Conservation (phyloP, 2,329 filamentous ascomycete species). For the Cyanodermella asteris region DNA sequence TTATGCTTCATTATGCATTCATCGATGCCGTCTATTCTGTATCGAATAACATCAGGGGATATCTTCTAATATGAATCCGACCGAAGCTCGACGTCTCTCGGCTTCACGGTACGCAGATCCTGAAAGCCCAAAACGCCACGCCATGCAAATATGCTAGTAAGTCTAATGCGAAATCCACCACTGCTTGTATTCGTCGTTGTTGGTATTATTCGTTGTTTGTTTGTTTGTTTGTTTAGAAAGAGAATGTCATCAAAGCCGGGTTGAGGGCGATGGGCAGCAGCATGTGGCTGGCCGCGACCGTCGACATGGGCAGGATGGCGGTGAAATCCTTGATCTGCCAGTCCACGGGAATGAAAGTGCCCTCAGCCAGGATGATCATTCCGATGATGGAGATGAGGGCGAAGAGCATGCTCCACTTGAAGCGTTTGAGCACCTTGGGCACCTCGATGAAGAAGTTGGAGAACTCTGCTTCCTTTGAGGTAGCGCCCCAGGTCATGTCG, state of each 20-base stretch:
- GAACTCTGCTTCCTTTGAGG: constrained; percentile 60
- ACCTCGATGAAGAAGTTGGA: constrained; percentile 73
- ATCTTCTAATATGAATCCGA: too few species aligned
- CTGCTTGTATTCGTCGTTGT: too few species aligned
- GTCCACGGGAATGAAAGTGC: constrained; percentile 39
- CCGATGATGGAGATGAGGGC: constrained; percentile 32
- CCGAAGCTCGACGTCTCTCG: too few species aligned
- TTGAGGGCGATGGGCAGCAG: constrained; percentile 12
- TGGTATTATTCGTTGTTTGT: too few species aligned
- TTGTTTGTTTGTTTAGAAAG: constrained; percentile 6
- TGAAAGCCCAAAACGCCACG: too few species aligned
- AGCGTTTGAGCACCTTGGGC: constrained; percentile 54
- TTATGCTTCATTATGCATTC: too few species aligned
- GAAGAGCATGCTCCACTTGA: constrained; percentile 51
- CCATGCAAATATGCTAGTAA: too few species aligned
- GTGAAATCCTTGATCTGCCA: constrained; percentile 34
- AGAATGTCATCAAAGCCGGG: constrained; percentile 13
- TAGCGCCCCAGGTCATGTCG: constrained; percentile 71
- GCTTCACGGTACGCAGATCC: too few species aligned
- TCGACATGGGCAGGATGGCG: constrained; percentile 10
- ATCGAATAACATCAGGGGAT: too few species aligned
- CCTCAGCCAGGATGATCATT: constrained; percentile 44
- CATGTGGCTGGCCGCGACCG: constrained; percentile 9
- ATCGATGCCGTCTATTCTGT: too few species aligned
- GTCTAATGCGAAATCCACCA: too few species aligned